Evolutionary conservation across 768 basidiomycete genomes (phyloP).

Genomic region (Suillus alpinus): DNA sequence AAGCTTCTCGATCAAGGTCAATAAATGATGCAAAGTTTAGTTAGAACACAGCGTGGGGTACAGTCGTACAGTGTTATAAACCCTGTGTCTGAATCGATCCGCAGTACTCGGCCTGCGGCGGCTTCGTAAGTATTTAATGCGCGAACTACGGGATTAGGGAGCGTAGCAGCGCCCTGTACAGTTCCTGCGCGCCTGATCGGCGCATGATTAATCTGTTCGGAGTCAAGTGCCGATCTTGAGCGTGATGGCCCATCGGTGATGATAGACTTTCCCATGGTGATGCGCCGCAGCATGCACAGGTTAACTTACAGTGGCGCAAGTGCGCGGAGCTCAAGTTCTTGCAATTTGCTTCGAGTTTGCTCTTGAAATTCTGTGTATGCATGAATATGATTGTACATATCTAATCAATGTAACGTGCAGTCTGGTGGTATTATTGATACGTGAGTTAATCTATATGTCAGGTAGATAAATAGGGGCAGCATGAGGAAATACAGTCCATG

Average conservation of each 20-base stretch:
- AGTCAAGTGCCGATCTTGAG: not conserved
- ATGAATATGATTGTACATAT: constrained; percentile 3
- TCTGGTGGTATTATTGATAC: not conserved
- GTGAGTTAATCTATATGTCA: not conserved
- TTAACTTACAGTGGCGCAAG: not conserved
- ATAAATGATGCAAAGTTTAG: not conserved
- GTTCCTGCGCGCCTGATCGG: not conserved
- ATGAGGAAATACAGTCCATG: not conserved
- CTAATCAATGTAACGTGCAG: not conserved
- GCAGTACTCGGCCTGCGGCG: not conserved
- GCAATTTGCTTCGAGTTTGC: not conserved
- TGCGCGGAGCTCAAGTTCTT: not conserved
- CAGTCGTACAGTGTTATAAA: not conserved
- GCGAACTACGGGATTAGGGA: not conserved
- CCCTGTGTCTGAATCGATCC: not conserved
- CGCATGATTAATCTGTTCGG: not conserved
- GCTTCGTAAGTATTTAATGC: not conserved
- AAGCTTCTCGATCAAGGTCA: not conserved
- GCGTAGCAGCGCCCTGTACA: not conserved
- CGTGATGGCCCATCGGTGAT: not conserved
- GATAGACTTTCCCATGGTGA: not conserved
- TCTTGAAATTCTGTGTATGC: not conserved
- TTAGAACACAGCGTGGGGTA: not conserved
- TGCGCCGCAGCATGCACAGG: not conserved
- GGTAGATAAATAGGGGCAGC: not conserved